Evolutionary conservation across 2,329 filamentous ascomycete genomes (phyloP), one percentile per base, ranked within the genome.

Genomic region (Periconia sp.): DNA sequence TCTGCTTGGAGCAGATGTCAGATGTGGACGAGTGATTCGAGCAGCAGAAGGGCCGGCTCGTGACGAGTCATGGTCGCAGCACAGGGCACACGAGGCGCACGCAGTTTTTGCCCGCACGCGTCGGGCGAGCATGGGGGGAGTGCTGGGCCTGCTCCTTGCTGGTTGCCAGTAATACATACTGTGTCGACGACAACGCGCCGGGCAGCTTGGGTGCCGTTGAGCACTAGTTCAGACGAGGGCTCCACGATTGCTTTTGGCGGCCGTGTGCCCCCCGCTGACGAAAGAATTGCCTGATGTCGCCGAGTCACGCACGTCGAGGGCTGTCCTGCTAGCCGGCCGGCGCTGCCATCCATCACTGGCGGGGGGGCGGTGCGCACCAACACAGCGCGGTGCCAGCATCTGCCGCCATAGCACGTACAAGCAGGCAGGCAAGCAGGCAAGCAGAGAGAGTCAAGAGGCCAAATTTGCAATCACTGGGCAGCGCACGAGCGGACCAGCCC

Each of bases 401-500:
- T n/a, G n/a, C n/a, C n/a, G n/a, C n/a, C n/a, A n/a, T n/a, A n/a
- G n/a, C n/a, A n/a, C n/a, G n/a, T n/a, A n/a, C n/a, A n/a, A n/a
- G n/a, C n/a, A n/a, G 12, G 32, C 12, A 17, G 22, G 35, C 23
- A 26, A 28, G 6, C 17, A 37, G 5, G 21, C 23, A 28, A 10
- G 34, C n/a, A 36, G 12, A 25, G 12, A 16, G 11, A 26, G n/a
- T n/a, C n/a, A n/a, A n/a, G n/a, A n/a, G n/a, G n/a, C n/a, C n/a
- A n/a, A n/a, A n/a, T n/a, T n/a, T n/a, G n/a, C n/a, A n/a, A n/a
- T n/a, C n/a, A n/a, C n/a, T n/a, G n/a, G n/a, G n/a, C 31, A 61
- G 58, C 56, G 61, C 58, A 56, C 44, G 50, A 54, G 59, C 52
- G 53, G 56, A 57, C 54, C 61, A 66, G 64, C 59, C 61, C 63